Base-by-base conservation (phyloP, 2,329 filamentous ascomycete species). In the Clarireedia monteithiana region DNA sequence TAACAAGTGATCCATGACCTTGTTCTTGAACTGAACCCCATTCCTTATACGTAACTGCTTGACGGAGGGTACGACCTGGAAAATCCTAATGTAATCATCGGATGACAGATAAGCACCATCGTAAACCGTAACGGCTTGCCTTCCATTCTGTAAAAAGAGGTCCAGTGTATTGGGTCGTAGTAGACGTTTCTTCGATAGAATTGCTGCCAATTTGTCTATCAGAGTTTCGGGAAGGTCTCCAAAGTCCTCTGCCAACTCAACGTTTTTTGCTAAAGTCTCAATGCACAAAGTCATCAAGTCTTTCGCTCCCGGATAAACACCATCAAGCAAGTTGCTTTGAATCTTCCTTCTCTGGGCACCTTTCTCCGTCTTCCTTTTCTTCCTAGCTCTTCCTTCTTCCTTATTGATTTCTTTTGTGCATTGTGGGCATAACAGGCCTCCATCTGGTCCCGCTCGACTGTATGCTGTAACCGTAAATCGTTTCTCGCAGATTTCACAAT, bases 391-490 rank as follows among this genome's bases (percentile, higher is more conserved):
- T 58, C 86, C 85, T 56, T 82, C 77, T 24, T 86, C 82, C 60
- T 88, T 85, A 42, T 81, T 80, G 50, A 88, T 71, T 59, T 89
- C 82, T 65, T 87, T 91, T 23, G 89, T 87, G 66, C 92, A 97
- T 23, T 88, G 83, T 3, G 79, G 78, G 68, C 92, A 97, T 1
- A 96, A 76, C n/a, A 97, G 75, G 15, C 90, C 90, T 4, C 91
- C 91, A n/a, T 86, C 78, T 0, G 89, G 87, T 0, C 88, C 90
- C 27, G 85, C 81, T 62, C 90, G 86, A 60, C 87, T 91, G 73
- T 96, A 96, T 0, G 89, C 81, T 0, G 92, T 96, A 46, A 97
- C 91, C 0, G 90, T 96, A 67, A 97, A 97, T 39, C 91, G 84
- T 69, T 94, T 95, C 45, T 80, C 78, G 70, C 92, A 97, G 3